A percentile compares a stretch with the other conserved stretches of the same genome.
phyloP scores from a whole-genome alignment of 331 rosid species.

The Pyrus hybrid region DNA sequence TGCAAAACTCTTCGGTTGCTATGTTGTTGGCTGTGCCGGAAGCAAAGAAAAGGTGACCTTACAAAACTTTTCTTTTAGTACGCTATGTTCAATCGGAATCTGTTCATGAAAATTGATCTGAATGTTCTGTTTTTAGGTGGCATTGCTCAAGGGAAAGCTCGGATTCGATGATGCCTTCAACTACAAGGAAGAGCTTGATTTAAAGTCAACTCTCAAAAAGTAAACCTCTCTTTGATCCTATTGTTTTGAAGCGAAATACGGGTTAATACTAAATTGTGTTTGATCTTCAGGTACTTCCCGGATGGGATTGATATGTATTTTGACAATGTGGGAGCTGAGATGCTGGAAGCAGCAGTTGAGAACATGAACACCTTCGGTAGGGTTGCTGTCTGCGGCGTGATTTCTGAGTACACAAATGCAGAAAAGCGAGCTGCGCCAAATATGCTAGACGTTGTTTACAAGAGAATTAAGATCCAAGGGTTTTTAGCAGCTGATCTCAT shows the following conservation, averaged over 20 bases:
- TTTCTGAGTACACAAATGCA: slow-evolving; percentile 44
- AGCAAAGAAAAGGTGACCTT: slow-evolving; percentile 33
- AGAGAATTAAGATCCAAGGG: slow-evolving; percentile 52
- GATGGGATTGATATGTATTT: slow-evolving; percentile 68
- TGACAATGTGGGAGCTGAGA: slow-evolving; percentile 75
- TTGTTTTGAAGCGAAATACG: not conserved
- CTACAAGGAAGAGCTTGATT: slow-evolving; percentile 58
- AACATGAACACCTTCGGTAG: slow-evolving; percentile 66
- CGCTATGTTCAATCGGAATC: too few relatives aligned
- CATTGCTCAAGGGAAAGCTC: slow-evolving; percentile 47
- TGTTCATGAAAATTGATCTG: not conserved
- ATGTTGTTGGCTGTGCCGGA: slow-evolving; percentile 71
- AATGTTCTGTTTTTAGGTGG: slow-evolving; percentile 26
- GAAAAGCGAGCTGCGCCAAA: slow-evolving; percentile 35
- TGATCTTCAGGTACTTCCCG: slow-evolving; percentile 44
- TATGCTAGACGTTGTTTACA: slow-evolving; percentile 57
- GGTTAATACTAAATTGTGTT: not conserved
- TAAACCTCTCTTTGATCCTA: not conserved
- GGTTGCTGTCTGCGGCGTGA: slow-evolving; percentile 61
- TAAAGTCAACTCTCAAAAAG: slow-evolving; percentile 49
- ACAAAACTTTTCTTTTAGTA: not conserved
- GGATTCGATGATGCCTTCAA: slow-evolving; percentile 80
- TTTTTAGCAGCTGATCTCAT: slow-evolving; percentile 39
- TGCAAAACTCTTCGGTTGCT: slow-evolving; percentile 64
- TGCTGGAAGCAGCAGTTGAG: slow-evolving; percentile 57